Conservation (phyloP, 2,329 filamentous ascomycete genomes). For the Aspergillus tubingensis region DNA sequence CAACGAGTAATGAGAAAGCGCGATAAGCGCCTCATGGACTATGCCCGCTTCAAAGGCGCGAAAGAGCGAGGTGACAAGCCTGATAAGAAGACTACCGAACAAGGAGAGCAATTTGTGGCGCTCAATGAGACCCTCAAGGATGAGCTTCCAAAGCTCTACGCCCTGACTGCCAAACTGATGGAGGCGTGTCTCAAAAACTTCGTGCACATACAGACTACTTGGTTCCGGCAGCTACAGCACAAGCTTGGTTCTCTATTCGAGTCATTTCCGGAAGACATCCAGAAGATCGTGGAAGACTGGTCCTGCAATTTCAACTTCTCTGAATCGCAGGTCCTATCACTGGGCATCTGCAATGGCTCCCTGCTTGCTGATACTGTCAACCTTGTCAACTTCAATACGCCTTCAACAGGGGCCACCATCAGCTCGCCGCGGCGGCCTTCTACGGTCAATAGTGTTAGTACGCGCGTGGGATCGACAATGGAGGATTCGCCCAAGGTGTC, state of each 20-base stretch:
- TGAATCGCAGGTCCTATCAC: slow-evolving; percentile 68
- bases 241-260: slow-evolving; percentile 77
- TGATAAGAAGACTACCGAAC: slow-evolving; percentile 80
- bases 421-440: slow-evolving; percentile 52
- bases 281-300: slow-evolving; percentile 77
- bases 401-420: slow-evolving; percentile 42
- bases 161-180: slow-evolving; percentile 78
- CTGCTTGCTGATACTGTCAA: slow-evolving; percentile 61
- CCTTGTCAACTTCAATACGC: slow-evolving; percentile 62
- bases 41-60: slow-evolving; percentile 75
- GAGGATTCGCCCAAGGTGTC: slow-evolving; percentile 65
- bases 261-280: slow-evolving; percentile 65
- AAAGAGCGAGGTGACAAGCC: slow-evolving; percentile 80
- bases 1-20: slow-evolving; percentile 91
- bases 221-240: slow-evolving; percentile 80
- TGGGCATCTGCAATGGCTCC: slow-evolving; percentile 77
- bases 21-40: slow-evolving; percentile 87
- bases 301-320: slow-evolving; percentile 74
- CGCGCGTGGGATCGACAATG: slow-evolving; percentile 63
- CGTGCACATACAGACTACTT: slow-evolving; percentile 77
- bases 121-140: slow-evolving; percentile 92
- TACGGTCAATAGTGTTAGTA: slow-evolving; percentile 53
- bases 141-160: slow-evolving; percentile 82
- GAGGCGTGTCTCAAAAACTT: slow-evolving; percentile 82
- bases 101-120: slow-evolving; percentile 85